Base-by-base conservation (phyloP, 2,329 filamentous ascomycete species). In the Ceratocystis cacaofunesta region DNA sequence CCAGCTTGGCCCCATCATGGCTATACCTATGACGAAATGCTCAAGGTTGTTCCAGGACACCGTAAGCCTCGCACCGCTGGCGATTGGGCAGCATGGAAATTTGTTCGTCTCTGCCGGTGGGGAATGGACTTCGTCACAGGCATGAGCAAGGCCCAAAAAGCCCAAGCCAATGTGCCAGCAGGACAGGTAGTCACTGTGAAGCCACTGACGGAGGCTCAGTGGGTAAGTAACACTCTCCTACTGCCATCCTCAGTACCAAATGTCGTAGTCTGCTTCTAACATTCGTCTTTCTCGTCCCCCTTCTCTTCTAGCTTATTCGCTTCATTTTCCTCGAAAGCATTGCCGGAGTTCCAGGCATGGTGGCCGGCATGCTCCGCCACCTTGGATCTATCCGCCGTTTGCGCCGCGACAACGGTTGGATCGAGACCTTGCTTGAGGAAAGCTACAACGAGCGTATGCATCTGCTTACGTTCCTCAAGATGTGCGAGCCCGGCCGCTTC, bases 391-490 rank as follows among this genome's bases (percentile, higher is more conserved):
- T 97, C 71, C 82, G 92, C 57, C 82, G 87, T 32, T 87, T 97
- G 80, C 91, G 90, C 79, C 81, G 92, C 65, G 92, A 97, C 74
- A 95, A 97, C 71, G 94, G 94, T 72, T 97, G 88, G 90, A 97
- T 99, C 73, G 91, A 95, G 76, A 92, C 89, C 0, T 79, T 96
- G 7, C 82, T 96, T 1, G 90, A 95, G 74, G 90, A 95, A 77
- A 89, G 86, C 69, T 95, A 90, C 76, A 96, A 96, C 74, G 91
- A 96, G 75, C 82, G 92, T 30, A 96, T 97, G 91, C 90, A 95
- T 71, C 83, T 95, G 1, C 78, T 95, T 36, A 94, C 89, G 0
- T 96, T 97, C 75, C 85, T 99, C 75, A 95, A 95, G 76, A 88
- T 96, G 81, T 88, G 87, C 66, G 75, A 77, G 69, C 74, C 74